A percentile compares a stretch with the other conserved stretches of the same genome.
Evolutionary conservation across 2,329 filamentous ascomycete genomes (phyloP).

Genomic region (Stemphylium vesicarium): DNA sequence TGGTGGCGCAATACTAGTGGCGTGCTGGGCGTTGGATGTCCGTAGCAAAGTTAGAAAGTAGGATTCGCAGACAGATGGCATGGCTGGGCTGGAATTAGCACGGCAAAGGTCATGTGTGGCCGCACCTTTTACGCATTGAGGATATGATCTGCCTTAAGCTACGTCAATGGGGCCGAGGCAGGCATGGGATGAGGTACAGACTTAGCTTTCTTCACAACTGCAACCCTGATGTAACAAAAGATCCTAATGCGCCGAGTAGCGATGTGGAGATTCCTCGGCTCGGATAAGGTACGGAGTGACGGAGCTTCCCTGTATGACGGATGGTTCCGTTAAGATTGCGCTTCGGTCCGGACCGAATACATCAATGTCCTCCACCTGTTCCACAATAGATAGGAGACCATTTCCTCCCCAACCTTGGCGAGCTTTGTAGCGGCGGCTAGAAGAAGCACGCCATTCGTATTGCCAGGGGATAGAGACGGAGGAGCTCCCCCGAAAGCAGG

Average conservation of each 20-base stretch:
- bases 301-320: background rate
- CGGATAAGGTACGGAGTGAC: background rate
- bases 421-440: background rate
- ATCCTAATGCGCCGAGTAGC: background rate
- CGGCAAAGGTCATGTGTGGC: background rate
- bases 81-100: background rate
- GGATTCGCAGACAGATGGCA: background rate
- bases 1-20: slow-evolving; percentile 11
- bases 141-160: background rate
- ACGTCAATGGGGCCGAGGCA: background rate
- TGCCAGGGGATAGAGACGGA: background rate
- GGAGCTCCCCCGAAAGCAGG: background rate
- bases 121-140: background rate
- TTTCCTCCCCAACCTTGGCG: background rate
- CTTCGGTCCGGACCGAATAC: background rate
- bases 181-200: background rate
- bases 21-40: slow-evolving; percentile 7
- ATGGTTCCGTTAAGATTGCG: background rate
- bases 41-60: background rate
- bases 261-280: background rate
- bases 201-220: background rate
- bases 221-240: background rate
- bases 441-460: background rate
- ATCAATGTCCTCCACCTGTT: background rate
- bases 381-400: background rate